Base-by-base conservation (phyloP, 2,329 filamentous ascomycete species). In the Microdochium trichocladiopsis region DNA sequence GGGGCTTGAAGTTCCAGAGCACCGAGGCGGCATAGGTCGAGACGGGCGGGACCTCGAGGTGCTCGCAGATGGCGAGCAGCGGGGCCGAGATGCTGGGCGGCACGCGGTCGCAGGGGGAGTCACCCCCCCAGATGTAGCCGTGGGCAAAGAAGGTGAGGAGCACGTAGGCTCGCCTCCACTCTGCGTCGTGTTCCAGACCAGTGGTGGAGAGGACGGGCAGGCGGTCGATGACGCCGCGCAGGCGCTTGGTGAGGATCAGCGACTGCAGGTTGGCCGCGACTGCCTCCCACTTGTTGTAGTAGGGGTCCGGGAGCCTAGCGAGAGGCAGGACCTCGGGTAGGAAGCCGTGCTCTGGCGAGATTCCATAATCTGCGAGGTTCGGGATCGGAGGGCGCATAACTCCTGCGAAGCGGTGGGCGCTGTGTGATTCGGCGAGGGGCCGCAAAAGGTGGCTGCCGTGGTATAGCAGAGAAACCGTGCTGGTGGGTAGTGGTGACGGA, bases 1-100 rank as follows among this genome's bases (percentile, higher is more conserved):
- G 80, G 1, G 92, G 90, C 69, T 92, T 93, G 77, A 91, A 97
- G 72, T 99, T 99, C 94, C 94, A 99, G 24, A 99, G 78, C 58
- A 90, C 93, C 3, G 96, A 77, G 8, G 87, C 90, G 6, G 94
- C 90, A 66, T 96, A 99, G 18, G 93, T 96, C 48, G 93, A 94
- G 25, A 99, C 93, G 1, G 92, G 89, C 6, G 90, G 92, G 24
- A 99, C 77, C 63, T 97, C 89, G 18, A 99, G 81, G 56, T 84
- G 83, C 47, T 80, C 75, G 60, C 89, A 93, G 48, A 95, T 80
- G 57, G 85, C 73, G 50, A 95, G 76, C 58, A 97, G 80, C 0
- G 94, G 94, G 25, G 92, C 80, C 5, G 93, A 90, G 57, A 99
- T 83, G 53, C 90, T 77, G 24, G 88, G 83, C 48, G 94, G 94